A percentile compares a stretch with the other conserved stretches of the same genome.
Conservation (phyloP, 345 rosid species). For the Murraya koenigii region DNA sequence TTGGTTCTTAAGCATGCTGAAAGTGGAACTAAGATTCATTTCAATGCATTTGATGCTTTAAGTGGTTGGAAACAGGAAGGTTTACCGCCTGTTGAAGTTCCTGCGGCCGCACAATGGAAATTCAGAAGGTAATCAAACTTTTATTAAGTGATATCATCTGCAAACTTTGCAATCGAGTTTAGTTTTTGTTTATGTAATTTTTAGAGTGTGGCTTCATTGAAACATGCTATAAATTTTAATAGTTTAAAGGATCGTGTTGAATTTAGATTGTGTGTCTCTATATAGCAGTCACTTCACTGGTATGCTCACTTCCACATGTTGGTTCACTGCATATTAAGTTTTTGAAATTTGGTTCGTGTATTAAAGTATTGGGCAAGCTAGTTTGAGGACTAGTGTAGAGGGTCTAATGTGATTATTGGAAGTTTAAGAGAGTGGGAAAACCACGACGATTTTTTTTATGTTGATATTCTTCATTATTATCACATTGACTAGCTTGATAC, state of each 20-base stretch:
- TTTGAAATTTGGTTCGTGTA: neutral
- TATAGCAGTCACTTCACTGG: neutral
- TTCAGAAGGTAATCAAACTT: constrained; percentile 61
- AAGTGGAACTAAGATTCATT: constrained; percentile 63
- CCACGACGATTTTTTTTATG: neutral
- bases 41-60: constrained; percentile 88
- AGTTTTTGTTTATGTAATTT: neutral
- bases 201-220: neutral
- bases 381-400: neutral
- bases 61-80: constrained; percentile 80
- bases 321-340: neutral
- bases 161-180: neutral
- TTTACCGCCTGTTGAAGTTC: constrained; percentile 93
- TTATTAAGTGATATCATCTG: neutral
- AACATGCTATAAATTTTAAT: neutral
- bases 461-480: neutral
- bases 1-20: constrained; percentile 56
- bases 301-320: neutral
- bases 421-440: neutral
- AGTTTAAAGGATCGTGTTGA: neutral
- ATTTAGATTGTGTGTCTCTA: neutral
- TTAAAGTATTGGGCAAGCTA: neutral
- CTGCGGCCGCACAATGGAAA: constrained; percentile 93
- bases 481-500: neutral
- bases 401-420: neutral